A percentile compares a stretch with the other conserved stretches of the same genome.
Conservation (phyloP, 805 yeast genomes). For the Starmerella bombi region DNA sequence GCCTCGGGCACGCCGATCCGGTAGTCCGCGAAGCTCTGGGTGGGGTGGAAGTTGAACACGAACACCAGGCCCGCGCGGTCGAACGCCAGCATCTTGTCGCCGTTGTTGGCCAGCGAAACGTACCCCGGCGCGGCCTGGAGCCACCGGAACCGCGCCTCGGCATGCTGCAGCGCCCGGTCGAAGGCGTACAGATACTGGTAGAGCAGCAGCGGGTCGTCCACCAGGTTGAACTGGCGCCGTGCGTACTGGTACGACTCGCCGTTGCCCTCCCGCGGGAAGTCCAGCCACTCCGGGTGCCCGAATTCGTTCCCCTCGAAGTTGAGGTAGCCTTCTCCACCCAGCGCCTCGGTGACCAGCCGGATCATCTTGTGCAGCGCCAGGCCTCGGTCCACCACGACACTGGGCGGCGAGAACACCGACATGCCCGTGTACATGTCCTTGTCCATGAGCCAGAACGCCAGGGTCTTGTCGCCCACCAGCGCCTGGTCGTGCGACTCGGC, state of each 20-base stretch:
- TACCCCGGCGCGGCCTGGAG: conserved; percentile 63
- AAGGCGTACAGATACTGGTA: conserved; percentile 69
- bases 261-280: conserved; percentile 87
- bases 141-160: conserved; percentile 62
- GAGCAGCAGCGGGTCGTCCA: conserved; percentile 65
- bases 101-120: conserved; percentile 75
- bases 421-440: conserved; percentile 95
- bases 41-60: conserved; percentile 82
- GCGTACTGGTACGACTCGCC: conserved; percentile 84
- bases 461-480: conserved; percentile 87
- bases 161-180: conserved; percentile 70
- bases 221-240: conserved; percentile 82
- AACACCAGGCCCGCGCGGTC: conserved; percentile 79
- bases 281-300: conserved; percentile 99
- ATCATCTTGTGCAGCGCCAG: conserved; percentile 83
- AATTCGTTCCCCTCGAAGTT: conserved; percentile 97
- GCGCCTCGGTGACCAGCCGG: conserved; percentile 67
- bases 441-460: conserved; percentile 98
- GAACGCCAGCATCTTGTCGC: conserved; percentile 76
- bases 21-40: conserved; percentile 70
- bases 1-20: conserved; percentile 76
- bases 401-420: conserved; percentile 60
- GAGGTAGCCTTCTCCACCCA: conserved; percentile 96
- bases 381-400: conserved; percentile 78
- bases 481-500: conserved; percentile 97